Conservation (phyloP, 768 basidiomycete species). For the Russula sp. region DNA sequence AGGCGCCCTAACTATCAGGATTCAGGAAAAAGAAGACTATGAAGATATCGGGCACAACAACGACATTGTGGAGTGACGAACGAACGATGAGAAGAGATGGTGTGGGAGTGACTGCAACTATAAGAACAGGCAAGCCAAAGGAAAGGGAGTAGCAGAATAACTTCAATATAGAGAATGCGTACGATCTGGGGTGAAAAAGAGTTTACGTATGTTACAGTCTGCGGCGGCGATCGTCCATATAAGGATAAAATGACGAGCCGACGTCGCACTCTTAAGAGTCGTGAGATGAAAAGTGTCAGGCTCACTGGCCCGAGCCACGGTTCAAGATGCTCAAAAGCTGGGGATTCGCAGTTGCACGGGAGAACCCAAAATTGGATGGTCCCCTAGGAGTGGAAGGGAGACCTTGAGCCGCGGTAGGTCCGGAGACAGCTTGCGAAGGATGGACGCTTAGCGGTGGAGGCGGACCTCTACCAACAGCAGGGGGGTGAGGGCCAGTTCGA, state of each 20-base stretch:
- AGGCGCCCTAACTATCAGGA: background rate
- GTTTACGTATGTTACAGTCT: conserved; percentile 16
- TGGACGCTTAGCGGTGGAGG: conserved; percentile 14
- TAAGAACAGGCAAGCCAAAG: conserved; percentile 9
- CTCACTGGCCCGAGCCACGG: conserved; percentile 13
- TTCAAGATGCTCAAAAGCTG: conserved; percentile 17
- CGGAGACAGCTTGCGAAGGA: conserved; percentile 8
- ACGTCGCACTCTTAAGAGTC: background rate
- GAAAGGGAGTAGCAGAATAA: conserved; percentile 11
- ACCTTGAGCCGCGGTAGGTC: background rate
- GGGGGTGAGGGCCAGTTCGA: conserved; percentile 12
- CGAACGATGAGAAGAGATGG: background rate
- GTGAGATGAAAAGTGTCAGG: conserved; percentile 2
- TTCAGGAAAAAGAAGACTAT: background rate
- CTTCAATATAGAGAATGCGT: conserved; percentile 13
- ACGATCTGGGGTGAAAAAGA: conserved; percentile 13
- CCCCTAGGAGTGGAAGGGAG: background rate
- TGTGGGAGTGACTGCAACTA: background rate
- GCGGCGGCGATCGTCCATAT: conserved; percentile 17
- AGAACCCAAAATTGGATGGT: background rate
- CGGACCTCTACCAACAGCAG: background rate
- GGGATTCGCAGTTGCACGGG: background rate
- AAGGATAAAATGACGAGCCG: conserved; percentile 9
- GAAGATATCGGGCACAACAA: conserved; percentile 3
- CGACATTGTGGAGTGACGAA: background rate